These are phyloP conservation scores for Kalmanozyma brasiliensis DNA, from an alignment of 1,284 basidiomycete genomes.

Conservation along the genomic window DNA sequence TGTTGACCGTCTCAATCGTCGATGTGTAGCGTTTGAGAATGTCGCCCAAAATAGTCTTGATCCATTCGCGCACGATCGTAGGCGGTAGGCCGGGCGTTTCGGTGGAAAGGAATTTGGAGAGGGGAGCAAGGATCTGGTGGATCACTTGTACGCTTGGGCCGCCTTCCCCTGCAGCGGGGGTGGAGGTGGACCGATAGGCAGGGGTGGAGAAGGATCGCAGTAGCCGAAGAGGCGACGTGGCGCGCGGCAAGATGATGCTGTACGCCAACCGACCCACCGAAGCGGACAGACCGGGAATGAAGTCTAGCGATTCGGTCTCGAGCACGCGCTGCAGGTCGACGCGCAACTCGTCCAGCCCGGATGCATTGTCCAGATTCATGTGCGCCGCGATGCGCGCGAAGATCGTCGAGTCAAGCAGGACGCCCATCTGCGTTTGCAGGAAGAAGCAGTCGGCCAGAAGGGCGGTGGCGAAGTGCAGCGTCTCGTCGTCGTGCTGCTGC, in stretches of 20 bases:
- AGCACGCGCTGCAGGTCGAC: constrained; percentile 13
- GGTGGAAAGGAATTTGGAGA: constrained; percentile 16
- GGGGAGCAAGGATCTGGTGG: constrained; percentile 19
- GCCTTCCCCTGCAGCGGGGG: constrained; percentile 66
- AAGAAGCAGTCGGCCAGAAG: constrained; percentile 17
- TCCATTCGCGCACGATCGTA: constrained; percentile 15
- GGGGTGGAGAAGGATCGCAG: constrained; percentile 86
- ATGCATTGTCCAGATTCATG: not conserved
- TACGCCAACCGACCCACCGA: constrained; percentile 15
- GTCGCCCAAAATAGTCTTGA: constrained; percentile 26
- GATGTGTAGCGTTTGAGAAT: constrained; percentile 37
- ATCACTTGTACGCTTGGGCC: constrained; percentile 25
- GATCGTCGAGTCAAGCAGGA: constrained; percentile 6
- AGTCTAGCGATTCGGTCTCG: constrained; percentile 23
- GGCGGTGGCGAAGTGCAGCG: not conserved
- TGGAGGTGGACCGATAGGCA: constrained; percentile 77
- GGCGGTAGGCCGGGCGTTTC: not conserved
- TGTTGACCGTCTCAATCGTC: constrained; percentile 57
- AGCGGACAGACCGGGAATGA: constrained; percentile 15
- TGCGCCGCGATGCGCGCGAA: constrained; percentile 2
- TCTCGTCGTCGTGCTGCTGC: constrained; percentile 30
- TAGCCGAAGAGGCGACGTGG: constrained; percentile 83
- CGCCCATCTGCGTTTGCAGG: constrained; percentile 1
- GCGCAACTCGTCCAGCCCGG: constrained; percentile 2
- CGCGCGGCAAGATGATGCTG: constrained; percentile 78